Evolutionary conservation across 768 basidiomycete species (phyloP).

Genomic region (Kwoniella bestiolae): DNA sequence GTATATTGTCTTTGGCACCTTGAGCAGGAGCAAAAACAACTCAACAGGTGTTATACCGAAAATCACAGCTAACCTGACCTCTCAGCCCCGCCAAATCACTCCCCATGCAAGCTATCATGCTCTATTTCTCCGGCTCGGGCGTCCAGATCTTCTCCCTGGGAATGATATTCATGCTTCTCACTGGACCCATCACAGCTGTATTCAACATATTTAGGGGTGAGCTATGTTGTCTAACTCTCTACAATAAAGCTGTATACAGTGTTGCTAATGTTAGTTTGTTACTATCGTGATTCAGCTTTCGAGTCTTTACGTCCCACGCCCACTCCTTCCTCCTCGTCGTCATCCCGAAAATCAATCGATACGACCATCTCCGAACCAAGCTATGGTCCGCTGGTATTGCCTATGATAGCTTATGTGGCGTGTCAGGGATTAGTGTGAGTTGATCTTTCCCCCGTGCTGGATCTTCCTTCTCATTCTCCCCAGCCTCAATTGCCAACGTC

Average conservation of each 20-base stretch:
- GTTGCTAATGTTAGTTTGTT: neutral
- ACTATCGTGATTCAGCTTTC: constrained; percentile 60
- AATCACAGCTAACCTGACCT: neutral
- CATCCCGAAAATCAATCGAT: constrained; percentile 6
- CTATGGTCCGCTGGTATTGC: constrained; percentile 35
- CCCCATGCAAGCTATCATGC: constrained; percentile 97
- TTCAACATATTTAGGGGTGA: constrained; percentile 76
- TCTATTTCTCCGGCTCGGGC: constrained; percentile 96
- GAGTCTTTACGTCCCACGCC: constrained; percentile 67
- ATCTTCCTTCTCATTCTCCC: no score
- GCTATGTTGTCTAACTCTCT: constrained; percentile 42
- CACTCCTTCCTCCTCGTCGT: constrained; percentile 2
- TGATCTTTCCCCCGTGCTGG: neutral
- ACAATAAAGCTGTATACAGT: neutral
- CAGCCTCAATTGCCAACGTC: constrained; percentile 1
- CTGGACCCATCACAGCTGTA: constrained; percentile 82
- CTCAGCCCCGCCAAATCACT: constrained; percentile 77
- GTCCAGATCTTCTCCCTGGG: constrained; percentile 97
- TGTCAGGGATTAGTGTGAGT: constrained; percentile 57
- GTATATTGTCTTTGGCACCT: constrained; percentile 16
- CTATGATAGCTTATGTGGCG: constrained; percentile 50
- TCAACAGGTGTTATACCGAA: no score
- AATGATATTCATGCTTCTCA: constrained; percentile 88
- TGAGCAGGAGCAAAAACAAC: no score
- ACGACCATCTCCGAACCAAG: constrained; percentile 21